Conservation (phyloP, 1,284 basidiomycete species). For the Cryptococcus sp. region DNA sequence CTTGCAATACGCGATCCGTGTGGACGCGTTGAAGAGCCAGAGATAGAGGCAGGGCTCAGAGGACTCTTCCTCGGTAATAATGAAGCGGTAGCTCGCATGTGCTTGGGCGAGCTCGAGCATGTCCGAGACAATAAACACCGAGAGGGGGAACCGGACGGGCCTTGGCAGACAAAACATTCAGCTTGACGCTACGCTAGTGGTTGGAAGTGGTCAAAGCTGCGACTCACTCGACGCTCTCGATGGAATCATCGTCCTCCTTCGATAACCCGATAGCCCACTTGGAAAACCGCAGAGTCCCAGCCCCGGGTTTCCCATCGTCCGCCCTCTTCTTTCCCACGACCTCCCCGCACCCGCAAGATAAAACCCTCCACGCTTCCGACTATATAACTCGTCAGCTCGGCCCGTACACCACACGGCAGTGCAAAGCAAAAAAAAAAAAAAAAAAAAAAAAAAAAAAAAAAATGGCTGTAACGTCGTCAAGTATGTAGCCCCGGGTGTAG, state of each 20-base stretch:
- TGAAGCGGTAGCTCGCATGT: conserved; percentile 83
- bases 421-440: background rate
- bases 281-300: conserved; percentile 56
- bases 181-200: too few relatives aligned
- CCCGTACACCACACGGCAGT: conserved; percentile 29
- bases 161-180: conserved; percentile 46
- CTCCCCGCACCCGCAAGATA: conserved; percentile 73
- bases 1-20: conserved; percentile 64
- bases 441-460: conserved; percentile 4
- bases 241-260: conserved; percentile 56
- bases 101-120: conserved; percentile 83
- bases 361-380: conserved; percentile 61
- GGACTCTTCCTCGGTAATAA: conserved; percentile 75
- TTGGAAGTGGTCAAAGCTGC: too few relatives aligned
- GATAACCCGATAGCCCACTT: conserved; percentile 78
- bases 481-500: conserved; percentile 58
- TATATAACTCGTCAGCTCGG: conserved; percentile 13
- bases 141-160: conserved; percentile 64
- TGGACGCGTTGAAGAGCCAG: conserved; percentile 85
- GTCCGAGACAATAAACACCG: conserved; percentile 77
- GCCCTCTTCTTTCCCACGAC: conserved; percentile 63
- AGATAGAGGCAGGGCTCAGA: conserved; percentile 71
- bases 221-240: conserved; percentile 24
- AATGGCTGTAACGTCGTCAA: background rate
- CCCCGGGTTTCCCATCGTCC: conserved; percentile 40